These are phyloP conservation scores for Diaporthe citrichinensis DNA, from an alignment of 2,329 filamentous ascomycete genomes.

Conservation along the genomic window DNA sequence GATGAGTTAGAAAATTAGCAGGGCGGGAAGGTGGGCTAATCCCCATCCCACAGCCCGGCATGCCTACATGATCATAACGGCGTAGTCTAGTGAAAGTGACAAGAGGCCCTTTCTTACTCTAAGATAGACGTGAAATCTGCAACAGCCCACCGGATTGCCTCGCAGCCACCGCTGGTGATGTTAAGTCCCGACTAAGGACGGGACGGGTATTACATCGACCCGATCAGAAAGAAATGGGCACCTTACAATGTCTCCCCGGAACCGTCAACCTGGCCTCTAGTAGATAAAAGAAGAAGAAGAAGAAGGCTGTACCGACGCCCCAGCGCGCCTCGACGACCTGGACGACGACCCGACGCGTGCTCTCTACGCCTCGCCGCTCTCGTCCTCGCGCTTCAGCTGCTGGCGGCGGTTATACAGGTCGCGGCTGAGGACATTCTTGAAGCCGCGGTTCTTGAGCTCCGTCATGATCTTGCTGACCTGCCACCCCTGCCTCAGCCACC, in stretches of 20 bases:
- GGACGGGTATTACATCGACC: neutral
- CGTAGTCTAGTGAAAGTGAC: neutral
- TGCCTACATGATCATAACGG: constrained; percentile 29
- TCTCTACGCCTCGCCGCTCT: constrained; percentile 36
- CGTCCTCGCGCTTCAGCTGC: constrained; percentile 47
- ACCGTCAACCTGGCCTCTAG: neutral
- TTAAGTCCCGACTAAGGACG: neutral
- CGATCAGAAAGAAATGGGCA: neutral
- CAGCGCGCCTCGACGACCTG: neutral
- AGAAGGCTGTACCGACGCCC: neutral
- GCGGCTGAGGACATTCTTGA: constrained; percentile 54
- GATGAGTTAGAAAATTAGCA: constrained; percentile 1
- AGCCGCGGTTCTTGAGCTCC: constrained; percentile 52
- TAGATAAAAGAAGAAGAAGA: neutral
- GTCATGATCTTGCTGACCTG: constrained; percentile 54
- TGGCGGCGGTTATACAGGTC: constrained; percentile 55
- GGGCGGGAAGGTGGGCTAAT: neutral
- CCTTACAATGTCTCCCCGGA: neutral
- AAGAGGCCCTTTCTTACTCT: constrained; percentile 5
- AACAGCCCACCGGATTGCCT: neutral
- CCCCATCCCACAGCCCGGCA: neutral
- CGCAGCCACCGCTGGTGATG: neutral
- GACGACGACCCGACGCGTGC: neutral
- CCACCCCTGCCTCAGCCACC: constrained; percentile 50
- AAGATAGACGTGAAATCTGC: neutral